Base-by-base conservation (phyloP, 441 rosid species). In the Adansonia grandidieri region DNA sequence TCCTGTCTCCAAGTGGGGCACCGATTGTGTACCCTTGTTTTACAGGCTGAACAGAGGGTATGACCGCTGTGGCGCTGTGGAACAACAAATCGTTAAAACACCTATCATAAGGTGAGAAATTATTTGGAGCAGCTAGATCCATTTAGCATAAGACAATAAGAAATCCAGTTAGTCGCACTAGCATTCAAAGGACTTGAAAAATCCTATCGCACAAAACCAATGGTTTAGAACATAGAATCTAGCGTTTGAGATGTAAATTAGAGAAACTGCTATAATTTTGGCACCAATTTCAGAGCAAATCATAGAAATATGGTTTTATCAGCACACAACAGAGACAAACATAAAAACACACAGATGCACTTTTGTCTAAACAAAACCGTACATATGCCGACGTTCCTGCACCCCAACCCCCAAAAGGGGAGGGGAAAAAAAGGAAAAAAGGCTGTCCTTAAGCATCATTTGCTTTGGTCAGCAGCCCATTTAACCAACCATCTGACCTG, bases 1-100 rank as follows among this genome's bases (percentile, higher is more conserved):
- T 96, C 99, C 82, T 94, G 98, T 85, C 98, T 85, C 80, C 99
- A 93, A 71, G 99, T 96, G 28, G 99, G 99, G 65, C 99, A 96
- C 17, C 98, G 89, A 70, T 96, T 96, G 51, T 93, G 98, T 47
- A 96, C 99, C 85, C 93, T 88, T 72, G 84, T 85, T 88, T 96
- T 96, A 85, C 98, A 94, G 56, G 93, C 92, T 62, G 98, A 96
- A 85, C 99, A 96, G n/a, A 96, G 93, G 9, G 99, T 96, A 80
- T 94, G 99, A 15, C 98, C 99, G 77, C 94, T 94, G 86, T 91
- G 99, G 86, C 98, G 94, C 99, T 96, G 97, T 85, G 80, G 60
- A 32, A 73, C 45, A 32, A 63, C 9, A 61, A n/a, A 66, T 37
- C 48, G 11, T 53, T 6, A 58, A 32, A 62, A 64, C 32, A 78